Evolutionary conservation across 164 flowering plant genomes (phyloP), one percentile per base, ranked within the genome.

Genomic region (Nymphaea thermarum): DNA sequence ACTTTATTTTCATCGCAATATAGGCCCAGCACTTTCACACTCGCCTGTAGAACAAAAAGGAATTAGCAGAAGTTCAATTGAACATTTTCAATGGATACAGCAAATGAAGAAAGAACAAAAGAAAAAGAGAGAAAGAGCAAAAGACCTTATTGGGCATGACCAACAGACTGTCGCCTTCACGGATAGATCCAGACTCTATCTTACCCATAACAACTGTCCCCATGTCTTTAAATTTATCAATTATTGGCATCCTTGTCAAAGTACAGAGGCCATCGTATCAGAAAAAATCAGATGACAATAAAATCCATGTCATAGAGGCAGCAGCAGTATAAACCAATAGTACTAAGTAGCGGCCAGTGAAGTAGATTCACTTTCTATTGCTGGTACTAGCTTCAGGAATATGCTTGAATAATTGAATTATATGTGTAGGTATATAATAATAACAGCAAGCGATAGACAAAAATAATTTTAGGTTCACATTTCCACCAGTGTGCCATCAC

Each of bases 151-250:
- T 95, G 65, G 99, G 99, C 98, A 92, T 89, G 67, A 95, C 68
- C 78, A 87, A 7, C 74, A 95, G 70, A 71, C 70, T 81, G 70
- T 88, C 94, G 66, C 99, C 99, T 78, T 92, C 97, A 53, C 86
- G 75, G n/a, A 90, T 73, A 60, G 81, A 87, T 45, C 99, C 97
- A 75, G 98, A 92, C 77, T 95, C 99, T 15, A 88, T 85, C 78
- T 95, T 95, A 8, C 99, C 98, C 98, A 95, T 95, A 14, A 90
- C 87, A 77, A 92, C 97, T 74, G 98, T 89, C 73, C 98, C 99
- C 98, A 92, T 90, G 80, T 92, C 99, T 69, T 89, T 95, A 70
- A 90, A 92, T 77, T 85, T 95, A 82, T 95, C 99, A 65, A 95
- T 82, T 57, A 95, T 90, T 42, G 99, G 97, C 92, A 95, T 77